Percentiles rank a stretch among this genome's conserved stretches.
Evolutionary conservation across 768 basidiomycete genomes (phyloP).

Genomic region (Phaeotremella skinneri): DNA sequence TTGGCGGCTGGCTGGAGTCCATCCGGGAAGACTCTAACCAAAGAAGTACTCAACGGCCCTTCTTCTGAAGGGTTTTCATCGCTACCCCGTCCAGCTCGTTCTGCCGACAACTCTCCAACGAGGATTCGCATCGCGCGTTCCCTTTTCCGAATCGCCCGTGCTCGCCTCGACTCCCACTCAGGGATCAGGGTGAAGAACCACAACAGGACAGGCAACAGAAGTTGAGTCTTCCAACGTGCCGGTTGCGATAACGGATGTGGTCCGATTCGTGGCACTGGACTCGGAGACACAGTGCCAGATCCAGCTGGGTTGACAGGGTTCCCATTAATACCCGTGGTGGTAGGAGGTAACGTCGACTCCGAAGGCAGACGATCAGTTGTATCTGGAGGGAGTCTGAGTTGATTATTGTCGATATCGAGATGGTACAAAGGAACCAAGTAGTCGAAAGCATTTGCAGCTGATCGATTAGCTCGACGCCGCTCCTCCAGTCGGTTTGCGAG

Average conservation of each 20-base stretch:
- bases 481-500: neutral
- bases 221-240: conserved; percentile 25
- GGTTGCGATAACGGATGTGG: neutral
- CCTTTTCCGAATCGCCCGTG: conserved; percentile 29
- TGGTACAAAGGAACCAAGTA: conserved; percentile 26
- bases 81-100: neutral
- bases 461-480: conserved; percentile 2
- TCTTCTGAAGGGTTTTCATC: no score
- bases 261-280: neutral
- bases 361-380: conserved; percentile 2
- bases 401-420: conserved; percentile 26
- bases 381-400: conserved; percentile 25
- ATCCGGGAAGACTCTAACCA: conserved; percentile 29
- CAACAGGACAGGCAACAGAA: conserved; percentile 34
- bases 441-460: conserved; percentile 2
- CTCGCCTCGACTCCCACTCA: conserved; percentile 35
- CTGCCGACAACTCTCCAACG: conserved; percentile 23
- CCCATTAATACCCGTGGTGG: no score
- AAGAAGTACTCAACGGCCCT: no score
- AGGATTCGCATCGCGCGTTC: conserved; percentile 37
- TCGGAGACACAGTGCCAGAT: neutral
- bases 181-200: conserved; percentile 46
- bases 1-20: conserved; percentile 25
- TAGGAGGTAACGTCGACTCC: neutral
- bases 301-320: neutral